Percentiles rank a stretch among this genome's conserved stretches.
phyloP scores from a whole-genome alignment of 2,329 filamentous ascomycete species.

The Scedosporium dehoogii region DNA sequence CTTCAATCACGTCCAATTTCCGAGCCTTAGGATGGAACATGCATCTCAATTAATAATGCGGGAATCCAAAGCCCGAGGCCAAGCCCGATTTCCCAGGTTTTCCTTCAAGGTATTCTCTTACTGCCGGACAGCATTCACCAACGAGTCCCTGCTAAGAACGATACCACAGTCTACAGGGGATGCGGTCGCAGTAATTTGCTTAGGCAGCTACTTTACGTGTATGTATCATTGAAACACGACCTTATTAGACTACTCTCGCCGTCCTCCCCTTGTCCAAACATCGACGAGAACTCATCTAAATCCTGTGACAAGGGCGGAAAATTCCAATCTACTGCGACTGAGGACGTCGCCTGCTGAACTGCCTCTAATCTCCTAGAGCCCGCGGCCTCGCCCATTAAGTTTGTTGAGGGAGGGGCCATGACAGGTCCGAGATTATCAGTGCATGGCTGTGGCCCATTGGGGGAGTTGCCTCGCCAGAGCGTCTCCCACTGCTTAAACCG shows the following conservation, averaged over 20 bases:
- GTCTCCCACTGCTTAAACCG: constrained; percentile 42
- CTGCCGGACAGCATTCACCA: no score
- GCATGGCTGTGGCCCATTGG: constrained; percentile 17
- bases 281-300: background rate
- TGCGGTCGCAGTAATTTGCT: no score
- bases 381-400: background rate
- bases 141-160: no score
- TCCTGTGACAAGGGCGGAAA: background rate
- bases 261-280: background rate
- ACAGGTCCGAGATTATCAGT: constrained; percentile 9
- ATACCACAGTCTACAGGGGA: no score
- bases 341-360: background rate
- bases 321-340: background rate
- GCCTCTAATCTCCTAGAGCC: background rate
- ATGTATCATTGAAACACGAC: background rate
- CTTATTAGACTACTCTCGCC: background rate
- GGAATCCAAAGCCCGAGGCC: no score
- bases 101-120: no score
- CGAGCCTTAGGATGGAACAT: no score
- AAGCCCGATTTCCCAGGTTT: no score
- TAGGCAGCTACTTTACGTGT: no score
- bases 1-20: no score
- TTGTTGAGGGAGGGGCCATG: background rate
- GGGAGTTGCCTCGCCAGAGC: constrained; percentile 31
- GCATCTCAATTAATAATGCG: no score